Percentiles rank a stretch among this genome's conserved stretches.
Evolutionary conservation across 805 yeast species (phyloP).

Genomic region (Wickerhamiella sergipiensis): DNA sequence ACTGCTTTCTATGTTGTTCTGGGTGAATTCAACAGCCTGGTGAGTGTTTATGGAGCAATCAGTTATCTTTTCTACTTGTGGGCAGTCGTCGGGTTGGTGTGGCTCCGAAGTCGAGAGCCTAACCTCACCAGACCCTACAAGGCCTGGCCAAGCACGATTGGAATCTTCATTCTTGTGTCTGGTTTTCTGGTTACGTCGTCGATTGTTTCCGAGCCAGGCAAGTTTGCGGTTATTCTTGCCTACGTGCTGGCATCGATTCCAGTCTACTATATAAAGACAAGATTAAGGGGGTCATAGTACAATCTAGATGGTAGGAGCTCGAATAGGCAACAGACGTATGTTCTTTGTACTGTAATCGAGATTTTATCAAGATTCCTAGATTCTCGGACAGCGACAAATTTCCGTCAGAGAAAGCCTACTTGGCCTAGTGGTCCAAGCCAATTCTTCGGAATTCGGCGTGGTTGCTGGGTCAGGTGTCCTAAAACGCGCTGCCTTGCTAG

Average conservation of each 20-base stretch:
- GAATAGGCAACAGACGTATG: background rate
- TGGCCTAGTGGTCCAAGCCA: background rate
- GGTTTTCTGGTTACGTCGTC: background rate
- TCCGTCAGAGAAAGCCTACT: background rate
- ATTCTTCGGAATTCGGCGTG: background rate
- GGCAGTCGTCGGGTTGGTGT: slow-evolving; percentile 27
- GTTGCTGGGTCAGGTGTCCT: background rate
- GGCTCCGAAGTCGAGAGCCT: slow-evolving; percentile 25
- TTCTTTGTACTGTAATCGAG: too few species aligned
- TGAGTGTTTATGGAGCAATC: slow-evolving; percentile 27
- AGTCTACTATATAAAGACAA: background rate
- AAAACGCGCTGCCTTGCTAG: slow-evolving; percentile 16
- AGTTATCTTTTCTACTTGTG: slow-evolving; percentile 23
- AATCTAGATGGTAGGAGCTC: background rate
- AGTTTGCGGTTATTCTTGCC: background rate
- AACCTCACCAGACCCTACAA: slow-evolving; percentile 26
- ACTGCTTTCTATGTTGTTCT: slow-evolving; percentile 23
- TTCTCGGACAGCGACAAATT: background rate
- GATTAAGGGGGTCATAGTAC: background rate
- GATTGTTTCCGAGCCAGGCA: background rate
- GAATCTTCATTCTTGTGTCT: slow-evolving; percentile 18
- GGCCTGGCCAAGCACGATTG: slow-evolving; percentile 22
- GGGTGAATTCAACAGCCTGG: slow-evolving; percentile 26
- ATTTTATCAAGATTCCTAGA: background rate
- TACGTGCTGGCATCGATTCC: background rate